phyloP scores from a whole-genome alignment of 2,329 filamentous ascomycete species.

The Fusarium sp. region DNA sequence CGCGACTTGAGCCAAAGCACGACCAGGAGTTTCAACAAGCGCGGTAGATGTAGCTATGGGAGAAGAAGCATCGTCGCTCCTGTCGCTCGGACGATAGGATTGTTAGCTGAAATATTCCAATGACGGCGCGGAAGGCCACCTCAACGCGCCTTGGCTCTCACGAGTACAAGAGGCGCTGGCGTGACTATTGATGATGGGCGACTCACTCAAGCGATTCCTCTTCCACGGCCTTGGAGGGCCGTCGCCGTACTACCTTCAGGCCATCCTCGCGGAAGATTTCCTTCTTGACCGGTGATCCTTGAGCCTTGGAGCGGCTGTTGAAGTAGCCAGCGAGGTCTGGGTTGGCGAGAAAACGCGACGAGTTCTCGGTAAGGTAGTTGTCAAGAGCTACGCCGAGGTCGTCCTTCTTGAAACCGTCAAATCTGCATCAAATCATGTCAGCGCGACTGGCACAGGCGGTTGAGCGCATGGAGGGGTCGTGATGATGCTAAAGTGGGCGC shows the following conservation, averaged over 20 bases:
- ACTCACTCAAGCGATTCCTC: constrained; percentile 61
- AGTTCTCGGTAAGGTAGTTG: constrained; percentile 76
- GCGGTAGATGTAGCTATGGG: constrained; percentile 55
- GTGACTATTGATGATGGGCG: constrained; percentile 1
- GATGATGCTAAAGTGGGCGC: constrained; percentile 19
- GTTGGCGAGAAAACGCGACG: constrained; percentile 71
- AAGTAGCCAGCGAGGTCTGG: constrained; percentile 79
- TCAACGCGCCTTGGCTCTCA: constrained; percentile 18
- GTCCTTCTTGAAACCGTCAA: constrained; percentile 77
- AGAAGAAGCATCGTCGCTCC: constrained; percentile 46
- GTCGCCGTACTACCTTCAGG: constrained; percentile 60
- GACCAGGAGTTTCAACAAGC: constrained; percentile 61
- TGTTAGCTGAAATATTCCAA: constrained; percentile 28
- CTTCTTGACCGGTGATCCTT: constrained; percentile 71
- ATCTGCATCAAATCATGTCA: constrained; percentile 59
- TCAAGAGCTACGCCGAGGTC: constrained; percentile 83
- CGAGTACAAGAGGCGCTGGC: constrained; percentile 22
- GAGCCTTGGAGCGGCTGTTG: constrained; percentile 69
- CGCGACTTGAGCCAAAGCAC: constrained; percentile 64
- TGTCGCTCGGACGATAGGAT: constrained; percentile 18
- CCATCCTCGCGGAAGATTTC: constrained; percentile 55
- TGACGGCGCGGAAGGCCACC: constrained; percentile 3
- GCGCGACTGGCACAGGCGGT: constrained; percentile 6
- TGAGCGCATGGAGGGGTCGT: constrained; percentile 20
- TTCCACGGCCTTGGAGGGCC: constrained; percentile 58